These are phyloP conservation scores for Fusarium anguioides DNA, from an alignment of 2,329 filamentous ascomycete species.

Conservation along the genomic window DNA sequence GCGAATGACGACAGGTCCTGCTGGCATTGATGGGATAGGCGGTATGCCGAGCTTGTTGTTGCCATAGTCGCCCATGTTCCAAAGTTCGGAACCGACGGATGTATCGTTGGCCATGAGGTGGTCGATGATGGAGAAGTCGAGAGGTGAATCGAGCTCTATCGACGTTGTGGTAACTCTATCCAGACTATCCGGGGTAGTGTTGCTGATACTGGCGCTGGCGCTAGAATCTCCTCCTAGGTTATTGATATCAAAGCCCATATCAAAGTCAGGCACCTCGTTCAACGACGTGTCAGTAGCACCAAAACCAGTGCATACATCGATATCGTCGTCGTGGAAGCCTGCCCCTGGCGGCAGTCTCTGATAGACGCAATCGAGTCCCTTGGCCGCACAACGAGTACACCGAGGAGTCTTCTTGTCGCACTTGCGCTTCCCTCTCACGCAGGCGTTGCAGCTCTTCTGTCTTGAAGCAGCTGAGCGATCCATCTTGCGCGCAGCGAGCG, in stretches of 20 bases:
- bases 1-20: slow-evolving; percentile 44
- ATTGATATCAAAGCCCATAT: slow-evolving; percentile 53
- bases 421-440: slow-evolving; percentile 59
- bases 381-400: slow-evolving; percentile 57
- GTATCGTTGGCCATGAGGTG: slow-evolving; percentile 47
- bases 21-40: slow-evolving; percentile 39
- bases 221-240: slow-evolving; percentile 47
- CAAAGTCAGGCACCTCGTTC: slow-evolving; percentile 49
- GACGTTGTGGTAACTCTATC: slow-evolving; percentile 32
- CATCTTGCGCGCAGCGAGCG: slow-evolving; percentile 46
- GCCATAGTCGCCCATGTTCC: slow-evolving; percentile 44
- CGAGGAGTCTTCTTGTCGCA: slow-evolving; percentile 59
- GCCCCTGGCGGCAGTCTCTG: slow-evolving; percentile 49
- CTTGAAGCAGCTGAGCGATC: slow-evolving; percentile 56
- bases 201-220: slow-evolving; percentile 9
- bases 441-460: slow-evolving; percentile 63
- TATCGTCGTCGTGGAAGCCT: slow-evolving; percentile 38
- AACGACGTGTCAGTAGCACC: slow-evolving; percentile 2
- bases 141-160: slow-evolving; percentile 44
- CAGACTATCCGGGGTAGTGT: slow-evolving; percentile 48
- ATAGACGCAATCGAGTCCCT: slow-evolving; percentile 57
- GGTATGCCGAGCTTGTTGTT: slow-evolving; percentile 49
- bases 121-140: slow-evolving; percentile 53
- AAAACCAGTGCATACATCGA: slow-evolving; percentile 27
- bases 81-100: slow-evolving; percentile 38